Base-by-base conservation (phyloP, 2,329 filamentous ascomycete species). In the Stachybotrys elegans region DNA sequence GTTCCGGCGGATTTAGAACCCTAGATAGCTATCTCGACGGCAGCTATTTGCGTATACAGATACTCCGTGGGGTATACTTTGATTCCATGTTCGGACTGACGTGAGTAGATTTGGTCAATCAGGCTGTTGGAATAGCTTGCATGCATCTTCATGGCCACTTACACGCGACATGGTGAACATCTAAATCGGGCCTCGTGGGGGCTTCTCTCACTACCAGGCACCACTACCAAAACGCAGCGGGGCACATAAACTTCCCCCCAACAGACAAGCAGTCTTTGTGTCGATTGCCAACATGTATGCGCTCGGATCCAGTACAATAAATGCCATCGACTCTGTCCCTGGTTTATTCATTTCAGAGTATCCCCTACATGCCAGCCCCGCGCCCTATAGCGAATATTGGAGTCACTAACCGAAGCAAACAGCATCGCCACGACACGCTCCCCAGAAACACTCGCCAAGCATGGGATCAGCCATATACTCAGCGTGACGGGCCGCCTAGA, bases 391-490 rank as follows among this genome's bases (percentile, higher is more conserved):
- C 5, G 16, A 6, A 5, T 19, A 13, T 36, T 36, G 34, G 16
- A 36, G 17, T 13, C n/a, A 20, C 34, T 36, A 20, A 36, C 34
- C 7, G 21, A 36, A 36, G 5, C 13, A 36, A 35, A 9, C 16
- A 36, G 34, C 34, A 36, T 36, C 16, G 21, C 6, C 14, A 36
- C 34, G 17, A 20, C 34, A 7, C 34, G 34, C 5, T 36, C 34
- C 5, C 34, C 34, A 36, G 34, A 36, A 17, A 17, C n/a, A 11
- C 34, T 36, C 17, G n/a, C 34, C 34, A 36, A 36, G 14, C 34
- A 36, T 36, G 34, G 34, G 5, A 36, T 36, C 34, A 19, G 34
- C 34, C 34, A 36, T 19, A 36, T 36, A 36, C 34, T 36, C n/a
- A 36, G 34, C 21, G 34, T 19, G 6, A 19, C 21, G 34, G 34